phyloP scores from a whole-genome alignment of 1,139 yeast genomes.

The Suhomyces choctaworum region DNA sequence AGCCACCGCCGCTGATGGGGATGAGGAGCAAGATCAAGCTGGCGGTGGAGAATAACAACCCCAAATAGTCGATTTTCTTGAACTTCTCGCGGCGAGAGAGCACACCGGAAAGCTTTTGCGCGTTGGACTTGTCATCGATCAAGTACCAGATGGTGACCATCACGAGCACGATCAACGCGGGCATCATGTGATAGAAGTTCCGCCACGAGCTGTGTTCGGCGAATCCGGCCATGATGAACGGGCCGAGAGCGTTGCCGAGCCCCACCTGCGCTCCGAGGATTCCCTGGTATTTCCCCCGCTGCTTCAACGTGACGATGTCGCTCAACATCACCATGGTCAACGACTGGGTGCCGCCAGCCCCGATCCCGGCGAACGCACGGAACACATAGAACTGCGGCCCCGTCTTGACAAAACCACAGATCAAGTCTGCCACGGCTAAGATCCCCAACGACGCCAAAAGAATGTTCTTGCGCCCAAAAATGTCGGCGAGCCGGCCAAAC shows the following conservation, averaged over 20 bases:
- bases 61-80: slow-evolving; percentile 22
- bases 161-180: slow-evolving; percentile 18
- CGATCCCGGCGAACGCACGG: slow-evolving; percentile 24
- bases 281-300: slow-evolving; percentile 25
- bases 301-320: slow-evolving; percentile 23
- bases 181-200: slow-evolving; percentile 23
- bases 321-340: slow-evolving; percentile 25
- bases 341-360: slow-evolving; percentile 23
- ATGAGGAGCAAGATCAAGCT: slow-evolving; percentile 20
- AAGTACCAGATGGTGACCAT: slow-evolving; percentile 16
- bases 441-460: slow-evolving; percentile 18
- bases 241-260: slow-evolving; percentile 23
- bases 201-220: slow-evolving; percentile 21
- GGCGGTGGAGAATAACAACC: slow-evolving; percentile 22
- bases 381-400: slow-evolving; percentile 23
- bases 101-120: slow-evolving; percentile 18
- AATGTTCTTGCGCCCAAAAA: slow-evolving; percentile 23
- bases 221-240: slow-evolving; percentile 24
- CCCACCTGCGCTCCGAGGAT: slow-evolving; percentile 24
- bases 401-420: slow-evolving; percentile 22
- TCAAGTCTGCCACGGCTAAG: slow-evolving; percentile 20
- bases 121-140: slow-evolving; percentile 15
- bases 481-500: slow-evolving; percentile 41
- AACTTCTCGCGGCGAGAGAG: slow-evolving; percentile 18
- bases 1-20: slow-evolving; percentile 25